Percentiles rank a stretch among this genome's conserved stretches.
phyloP scores from a whole-genome alignment of 805 yeast species.

The Zygosaccharomyces pseudorouxii region DNA sequence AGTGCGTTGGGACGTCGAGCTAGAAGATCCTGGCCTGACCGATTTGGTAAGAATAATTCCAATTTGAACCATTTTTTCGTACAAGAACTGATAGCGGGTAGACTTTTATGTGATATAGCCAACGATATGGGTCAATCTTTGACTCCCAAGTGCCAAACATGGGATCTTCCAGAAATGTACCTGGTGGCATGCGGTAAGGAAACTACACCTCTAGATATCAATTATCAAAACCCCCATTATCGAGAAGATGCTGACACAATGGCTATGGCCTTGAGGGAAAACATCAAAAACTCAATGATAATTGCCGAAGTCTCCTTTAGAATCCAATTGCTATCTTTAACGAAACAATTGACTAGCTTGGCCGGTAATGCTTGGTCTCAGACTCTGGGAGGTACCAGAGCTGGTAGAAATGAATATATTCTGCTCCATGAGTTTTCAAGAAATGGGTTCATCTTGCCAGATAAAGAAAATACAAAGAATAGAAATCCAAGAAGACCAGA shows the following conservation, averaged over 20 bases:
- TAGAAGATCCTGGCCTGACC: conserved; percentile 73
- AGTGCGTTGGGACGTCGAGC: conserved; percentile 78
- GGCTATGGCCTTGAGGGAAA: conserved; percentile 66
- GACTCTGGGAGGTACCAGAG: conserved; percentile 90
- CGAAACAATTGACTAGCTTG: conserved; percentile 84
- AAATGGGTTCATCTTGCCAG: conserved; percentile 82
- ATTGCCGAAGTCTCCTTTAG: conserved; percentile 76
- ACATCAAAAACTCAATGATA: conserved; percentile 58
- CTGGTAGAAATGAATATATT: conserved; percentile 92
- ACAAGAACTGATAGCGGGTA: conserved; percentile 73
- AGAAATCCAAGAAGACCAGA: conserved; percentile 31
- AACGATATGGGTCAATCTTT: conserved; percentile 93
- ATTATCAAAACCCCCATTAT: conserved; percentile 60
- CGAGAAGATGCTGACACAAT: conserved; percentile 64
- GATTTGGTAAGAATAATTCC: conserved; percentile 51
- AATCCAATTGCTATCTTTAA: conserved; percentile 78
- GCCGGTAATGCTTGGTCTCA: conserved; percentile 98
- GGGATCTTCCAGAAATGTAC: conserved; percentile 92
- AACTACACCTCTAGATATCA: conserved; percentile 62
- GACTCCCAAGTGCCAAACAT: conserved; percentile 86
- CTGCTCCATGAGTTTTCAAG: conserved; percentile 84
- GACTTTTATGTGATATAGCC: conserved; percentile 86
- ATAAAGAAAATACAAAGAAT: conserved; percentile 51
- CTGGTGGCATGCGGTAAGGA: conserved; percentile 66
- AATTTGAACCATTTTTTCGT: conserved; percentile 52